phyloP scores from a whole-genome alignment of 2,329 filamentous ascomycete species.

The Diaporthe australafricana region DNA sequence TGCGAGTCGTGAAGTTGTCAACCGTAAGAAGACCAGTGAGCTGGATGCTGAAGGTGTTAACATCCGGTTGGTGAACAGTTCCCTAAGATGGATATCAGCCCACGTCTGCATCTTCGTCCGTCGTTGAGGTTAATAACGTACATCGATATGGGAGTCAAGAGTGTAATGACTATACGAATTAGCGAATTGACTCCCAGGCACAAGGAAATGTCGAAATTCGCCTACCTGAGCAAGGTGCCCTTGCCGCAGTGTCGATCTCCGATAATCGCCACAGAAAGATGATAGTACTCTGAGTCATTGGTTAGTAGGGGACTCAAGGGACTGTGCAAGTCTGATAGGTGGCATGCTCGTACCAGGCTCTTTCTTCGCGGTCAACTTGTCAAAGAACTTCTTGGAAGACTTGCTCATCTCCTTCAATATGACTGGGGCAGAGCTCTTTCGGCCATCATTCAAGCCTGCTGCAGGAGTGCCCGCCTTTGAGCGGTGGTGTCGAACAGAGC shows the following conservation, averaged over 20 bases:
- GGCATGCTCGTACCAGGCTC: background rate
- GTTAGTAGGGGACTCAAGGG: background rate
- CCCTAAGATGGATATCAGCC: background rate
- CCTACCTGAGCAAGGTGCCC: slow-evolving; percentile 1
- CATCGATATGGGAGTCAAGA: background rate
- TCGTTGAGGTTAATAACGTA: background rate
- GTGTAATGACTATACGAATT: slow-evolving; percentile 3
- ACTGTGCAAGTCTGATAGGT: background rate
- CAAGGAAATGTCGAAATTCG: too few species aligned
- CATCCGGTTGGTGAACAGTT: background rate
- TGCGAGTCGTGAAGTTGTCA: slow-evolving; percentile 13
- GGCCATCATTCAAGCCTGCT: background rate
- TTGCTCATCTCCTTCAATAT: slow-evolving; percentile 5
- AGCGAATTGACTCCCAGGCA: background rate
- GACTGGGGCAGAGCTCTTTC: slow-evolving; percentile 29
- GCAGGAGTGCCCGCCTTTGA: slow-evolving; percentile 4
- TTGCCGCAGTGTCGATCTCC: slow-evolving; percentile 22
- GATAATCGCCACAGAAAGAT: background rate
- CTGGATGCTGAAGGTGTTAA: background rate
- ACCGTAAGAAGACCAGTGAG: background rate
- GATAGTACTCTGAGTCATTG: background rate
- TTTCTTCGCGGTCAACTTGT: background rate
- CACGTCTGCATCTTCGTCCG: too few species aligned
- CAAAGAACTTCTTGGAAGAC: slow-evolving; percentile 21
- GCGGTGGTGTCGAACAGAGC: slow-evolving; percentile 20